Evolutionary conservation across 176 grass and related monocot genomes (phyloP).

Genomic region (Thinopyrum elongatum): DNA sequence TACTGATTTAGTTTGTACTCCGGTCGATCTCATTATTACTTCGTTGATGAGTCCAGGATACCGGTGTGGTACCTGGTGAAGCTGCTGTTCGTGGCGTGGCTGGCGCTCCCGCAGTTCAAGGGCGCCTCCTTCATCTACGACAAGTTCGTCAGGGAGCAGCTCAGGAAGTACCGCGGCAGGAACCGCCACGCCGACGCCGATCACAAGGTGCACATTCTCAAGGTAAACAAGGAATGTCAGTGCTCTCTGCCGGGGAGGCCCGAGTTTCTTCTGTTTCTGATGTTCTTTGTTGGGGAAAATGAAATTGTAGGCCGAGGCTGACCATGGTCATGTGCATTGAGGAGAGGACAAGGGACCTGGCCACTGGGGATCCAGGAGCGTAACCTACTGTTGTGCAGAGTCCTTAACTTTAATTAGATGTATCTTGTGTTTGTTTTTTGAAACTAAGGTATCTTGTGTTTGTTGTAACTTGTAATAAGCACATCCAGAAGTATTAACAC

Average conservation of each 20-base stretch:
- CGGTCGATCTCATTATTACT: background rate
- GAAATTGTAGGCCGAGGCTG: background rate
- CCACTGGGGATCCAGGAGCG: background rate
- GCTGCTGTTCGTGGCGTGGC: constrained; percentile 60
- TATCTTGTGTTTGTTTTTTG: background rate
- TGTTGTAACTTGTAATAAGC: background rate
- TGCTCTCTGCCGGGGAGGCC: background rate
- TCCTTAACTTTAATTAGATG: background rate
- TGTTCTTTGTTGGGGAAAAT: background rate
- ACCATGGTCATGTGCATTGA: background rate
- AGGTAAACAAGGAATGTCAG: background rate
- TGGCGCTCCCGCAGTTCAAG: constrained; percentile 81
- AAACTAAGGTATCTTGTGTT: too few species aligned
- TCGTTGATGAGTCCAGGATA: constrained; percentile 24
- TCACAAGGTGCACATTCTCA: constrained; percentile 36
- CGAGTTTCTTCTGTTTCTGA: background rate
- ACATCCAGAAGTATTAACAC: background rate
- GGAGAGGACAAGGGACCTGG: background rate
- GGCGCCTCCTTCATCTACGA: constrained; percentile 87
- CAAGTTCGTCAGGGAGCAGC: constrained; percentile 75
- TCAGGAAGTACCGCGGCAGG: constrained; percentile 44
- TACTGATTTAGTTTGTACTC: background rate
- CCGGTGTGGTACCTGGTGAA: constrained; percentile 67
- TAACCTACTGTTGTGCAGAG: background rate
- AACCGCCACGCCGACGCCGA: background rate